Base-by-base conservation (phyloP, 768 basidiomycete genomes). In the Hericium rajendrae region DNA sequence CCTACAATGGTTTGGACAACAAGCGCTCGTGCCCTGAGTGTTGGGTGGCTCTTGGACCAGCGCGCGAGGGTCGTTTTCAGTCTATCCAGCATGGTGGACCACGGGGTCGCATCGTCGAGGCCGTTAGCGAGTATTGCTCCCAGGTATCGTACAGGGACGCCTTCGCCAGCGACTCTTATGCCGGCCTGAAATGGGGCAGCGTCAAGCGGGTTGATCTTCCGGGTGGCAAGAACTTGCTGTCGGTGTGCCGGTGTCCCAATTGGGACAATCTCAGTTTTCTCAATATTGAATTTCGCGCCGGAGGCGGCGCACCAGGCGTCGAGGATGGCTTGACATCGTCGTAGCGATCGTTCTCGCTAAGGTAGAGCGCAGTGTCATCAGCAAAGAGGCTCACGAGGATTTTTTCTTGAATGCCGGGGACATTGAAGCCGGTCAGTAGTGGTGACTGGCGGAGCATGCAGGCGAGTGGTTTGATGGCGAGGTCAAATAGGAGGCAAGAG, bases 191-290 rank as follows among this genome's bases (percentile, higher is more conserved):
- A 18, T 32, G 15, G 39, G 0, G 2, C 5, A 4, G 15, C 48
- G 20, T 51, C 48, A 1, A 10, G 2, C 0, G 24, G 13, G 41
- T 55, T 38, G 0, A 51, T 16, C 20, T 46, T 50, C 1, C 57
- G 3, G 0, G 49, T 46, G 10, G 2, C 8, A 0, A 52, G 0
- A 2, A 55, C 22, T 0, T 4, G 1, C 1, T 1, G 2, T 22
- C 70, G 53, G 60, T 62, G 69, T 3, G 54, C 53, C 5, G 38
- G 37, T 2, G 57, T 38, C 0, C 76, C 74, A 0, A 75, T 62
- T 0, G 73, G 74, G 0, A 77, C 64, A 0, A 75, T 59, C 37
- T 72, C 68, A 0, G 76, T 78, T 60, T 80, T 80, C 0, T 54
- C 51, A 0, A 63, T 56, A 55, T 78, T 79, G 60, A 78, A 79